Percentiles rank a stretch among this genome's conserved stretches.
These are phyloP conservation scores for Flaveria brownii DNA, from an alignment of 129 eudicot species.

Conservation along the genomic window DNA sequence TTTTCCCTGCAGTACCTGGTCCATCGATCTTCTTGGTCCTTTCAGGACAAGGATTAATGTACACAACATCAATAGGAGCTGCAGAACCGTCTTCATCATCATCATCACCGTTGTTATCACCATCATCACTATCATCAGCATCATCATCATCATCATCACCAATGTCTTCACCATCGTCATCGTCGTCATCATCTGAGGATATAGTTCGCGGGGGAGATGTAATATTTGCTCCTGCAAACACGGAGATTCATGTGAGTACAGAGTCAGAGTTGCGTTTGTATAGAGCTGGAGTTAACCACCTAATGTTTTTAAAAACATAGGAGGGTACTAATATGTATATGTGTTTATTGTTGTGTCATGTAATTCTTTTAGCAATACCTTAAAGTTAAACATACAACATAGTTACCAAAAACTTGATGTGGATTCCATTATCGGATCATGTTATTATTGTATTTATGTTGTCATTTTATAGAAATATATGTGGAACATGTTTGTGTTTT, in stretches of 20 bases:
- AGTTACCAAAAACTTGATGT: conserved; percentile 15
- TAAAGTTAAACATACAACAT: conserved; percentile 23
- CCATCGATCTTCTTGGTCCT: conserved; percentile 71
- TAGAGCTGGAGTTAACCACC: conserved; percentile 74
- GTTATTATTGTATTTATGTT: background rate
- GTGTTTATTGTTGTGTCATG: conserved; percentile 18
- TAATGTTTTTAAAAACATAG: conserved; percentile 29
- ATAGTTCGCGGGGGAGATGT: conserved; percentile 66
- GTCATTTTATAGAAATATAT: conserved; percentile 13
- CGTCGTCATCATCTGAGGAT: conserved; percentile 34
- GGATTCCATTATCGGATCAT: conserved; percentile 6
- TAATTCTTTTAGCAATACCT: conserved; percentile 24
- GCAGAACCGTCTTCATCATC: background rate
- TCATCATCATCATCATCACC: conserved; percentile 3
- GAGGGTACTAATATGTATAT: conserved; percentile 19
- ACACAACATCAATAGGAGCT: background rate
- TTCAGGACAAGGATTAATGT: conserved; percentile 61
- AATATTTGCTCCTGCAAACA: conserved; percentile 67
- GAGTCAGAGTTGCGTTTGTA: conserved; percentile 52
- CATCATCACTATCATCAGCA: background rate
- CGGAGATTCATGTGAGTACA: conserved; percentile 44
- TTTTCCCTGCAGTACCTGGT: conserved; percentile 57
- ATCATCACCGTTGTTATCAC: background rate
- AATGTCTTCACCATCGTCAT: background rate
- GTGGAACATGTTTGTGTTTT: conserved; percentile 4